A percentile compares a stretch with the other conserved stretches of the same genome.
Conservation (phyloP, 2,329 filamentous ascomycete genomes). For the Bretziella fagacearum region DNA sequence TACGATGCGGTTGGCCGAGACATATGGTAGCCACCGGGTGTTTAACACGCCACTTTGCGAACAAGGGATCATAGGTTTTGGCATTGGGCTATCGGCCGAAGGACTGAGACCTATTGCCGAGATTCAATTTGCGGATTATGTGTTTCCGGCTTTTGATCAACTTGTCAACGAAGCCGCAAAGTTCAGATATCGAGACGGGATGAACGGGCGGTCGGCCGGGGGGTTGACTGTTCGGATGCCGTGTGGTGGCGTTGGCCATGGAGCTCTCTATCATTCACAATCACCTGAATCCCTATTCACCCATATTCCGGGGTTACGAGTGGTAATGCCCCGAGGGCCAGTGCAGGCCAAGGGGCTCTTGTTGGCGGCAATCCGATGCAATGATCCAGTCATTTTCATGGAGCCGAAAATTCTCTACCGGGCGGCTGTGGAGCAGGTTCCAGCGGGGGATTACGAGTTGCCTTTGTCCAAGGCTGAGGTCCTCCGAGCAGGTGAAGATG, state of each 20-base stretch:
- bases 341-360: conserved; percentile 78
- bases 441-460: conserved; percentile 61
- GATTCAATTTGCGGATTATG: conserved; percentile 90
- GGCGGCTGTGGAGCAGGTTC: conserved; percentile 81
- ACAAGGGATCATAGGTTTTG: conserved; percentile 88
- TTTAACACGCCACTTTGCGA: conserved; percentile 95
- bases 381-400: conserved; percentile 83
- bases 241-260: conserved; percentile 75
- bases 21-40: conserved; percentile 73
- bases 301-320: conserved; percentile 69
- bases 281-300: conserved; percentile 78
- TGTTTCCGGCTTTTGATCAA: conserved; percentile 86
- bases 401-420: conserved; percentile 89
- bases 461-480: conserved; percentile 76
- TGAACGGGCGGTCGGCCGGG: conserved; percentile 43
- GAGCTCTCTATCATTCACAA: conserved; percentile 75
- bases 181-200: conserved; percentile 58
- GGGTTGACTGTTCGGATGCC: conserved; percentile 83
- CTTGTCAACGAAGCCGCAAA: conserved; percentile 88
- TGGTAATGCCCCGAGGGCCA: conserved; percentile 74
- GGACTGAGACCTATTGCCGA: conserved; percentile 88
- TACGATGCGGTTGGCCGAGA: conserved; percentile 75
- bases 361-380: conserved; percentile 56
- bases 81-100: conserved; percentile 74
- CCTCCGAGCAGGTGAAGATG: conserved; percentile 58